These are phyloP conservation scores for Dioscorea cayenensis DNA, from an alignment of 116 monocot genomes.

Conservation along the genomic window DNA sequence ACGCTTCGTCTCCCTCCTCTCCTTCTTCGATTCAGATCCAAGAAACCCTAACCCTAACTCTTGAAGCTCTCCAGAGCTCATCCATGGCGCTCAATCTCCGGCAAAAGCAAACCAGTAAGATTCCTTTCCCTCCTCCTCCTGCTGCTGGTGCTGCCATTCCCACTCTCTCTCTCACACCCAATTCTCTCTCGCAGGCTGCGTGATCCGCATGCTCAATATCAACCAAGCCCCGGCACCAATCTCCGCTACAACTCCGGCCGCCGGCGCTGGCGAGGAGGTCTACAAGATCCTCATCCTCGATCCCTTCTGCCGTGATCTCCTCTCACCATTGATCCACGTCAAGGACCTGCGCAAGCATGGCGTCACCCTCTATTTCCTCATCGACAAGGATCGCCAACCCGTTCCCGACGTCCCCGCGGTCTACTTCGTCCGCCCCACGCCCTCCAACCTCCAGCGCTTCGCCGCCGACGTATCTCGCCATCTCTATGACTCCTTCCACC, in stretches of 20 bases:
- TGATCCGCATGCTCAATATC: slow-evolving; percentile 79
- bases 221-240: slow-evolving; percentile 39
- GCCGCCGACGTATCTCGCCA: slow-evolving; percentile 45
- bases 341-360: slow-evolving; percentile 86
- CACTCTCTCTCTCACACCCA: not conserved
- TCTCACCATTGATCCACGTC: slow-evolving; percentile 83
- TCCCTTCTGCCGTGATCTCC: slow-evolving; percentile 62
- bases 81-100: slow-evolving; percentile 81
- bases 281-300: slow-evolving; percentile 94
- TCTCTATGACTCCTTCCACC: slow-evolving; percentile 78
- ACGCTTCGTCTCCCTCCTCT: too few species aligned
- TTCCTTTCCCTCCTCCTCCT: not conserved
- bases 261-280: slow-evolving; percentile 22
- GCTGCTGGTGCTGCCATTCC: not conserved
- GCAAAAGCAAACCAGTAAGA: slow-evolving; percentile 76
- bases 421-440: slow-evolving; percentile 78
- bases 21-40: not conserved
- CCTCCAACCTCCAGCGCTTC: slow-evolving; percentile 46
- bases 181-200: slow-evolving; percentile 25
- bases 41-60: not conserved
- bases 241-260: too few species aligned
- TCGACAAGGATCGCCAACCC: slow-evolving; percentile 70
- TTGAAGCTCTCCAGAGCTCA: not conserved
- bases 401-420: slow-evolving; percentile 84
- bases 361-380: slow-evolving; percentile 75